These are phyloP conservation scores for Crithidia brevicula DNA, from an alignment of 208 protist species.

Conservation along the genomic window DNA sequence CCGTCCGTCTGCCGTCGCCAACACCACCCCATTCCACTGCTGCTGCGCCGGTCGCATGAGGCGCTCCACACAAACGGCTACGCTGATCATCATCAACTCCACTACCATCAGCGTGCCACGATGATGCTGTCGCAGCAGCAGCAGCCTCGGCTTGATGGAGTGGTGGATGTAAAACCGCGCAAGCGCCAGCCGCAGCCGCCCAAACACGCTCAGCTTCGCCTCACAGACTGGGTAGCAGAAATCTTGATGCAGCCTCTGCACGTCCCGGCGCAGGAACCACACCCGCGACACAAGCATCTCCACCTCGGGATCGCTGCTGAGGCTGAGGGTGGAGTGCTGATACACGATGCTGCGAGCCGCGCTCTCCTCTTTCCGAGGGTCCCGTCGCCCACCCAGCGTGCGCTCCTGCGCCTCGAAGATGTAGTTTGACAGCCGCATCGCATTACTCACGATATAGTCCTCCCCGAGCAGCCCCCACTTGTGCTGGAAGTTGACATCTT, in stretches of 20 bases:
- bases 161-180: slow-evolving; percentile 29
- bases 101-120: slow-evolving; percentile 23
- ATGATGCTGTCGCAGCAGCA: slow-evolving; percentile 14
- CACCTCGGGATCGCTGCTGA: slow-evolving; percentile 23
- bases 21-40: not conserved
- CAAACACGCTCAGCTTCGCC: slow-evolving; percentile 26
- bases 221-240: slow-evolving; percentile 56
- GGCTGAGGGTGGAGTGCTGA: slow-evolving; percentile 20
- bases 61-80: slow-evolving; percentile 24
- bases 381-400: slow-evolving; percentile 3
- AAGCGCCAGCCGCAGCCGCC: slow-evolving; percentile 20
- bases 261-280: slow-evolving; percentile 40
- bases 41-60: slow-evolving; percentile 20
- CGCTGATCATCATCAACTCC: slow-evolving; percentile 30
- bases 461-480: slow-evolving; percentile 30
- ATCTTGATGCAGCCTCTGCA: slow-evolving; percentile 30
- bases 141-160: slow-evolving; percentile 28
- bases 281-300: slow-evolving; percentile 19
- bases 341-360: slow-evolving; percentile 10
- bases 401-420: slow-evolving; percentile 34
- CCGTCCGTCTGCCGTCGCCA: not conserved
- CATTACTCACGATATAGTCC: slow-evolving; percentile 17
- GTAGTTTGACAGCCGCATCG: slow-evolving; percentile 22
- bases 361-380: slow-evolving; percentile 18
- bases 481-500: slow-evolving; percentile 14